phyloP scores from a whole-genome alignment of 176 grass and related monocot species.

The Pharus latifolius region DNA sequence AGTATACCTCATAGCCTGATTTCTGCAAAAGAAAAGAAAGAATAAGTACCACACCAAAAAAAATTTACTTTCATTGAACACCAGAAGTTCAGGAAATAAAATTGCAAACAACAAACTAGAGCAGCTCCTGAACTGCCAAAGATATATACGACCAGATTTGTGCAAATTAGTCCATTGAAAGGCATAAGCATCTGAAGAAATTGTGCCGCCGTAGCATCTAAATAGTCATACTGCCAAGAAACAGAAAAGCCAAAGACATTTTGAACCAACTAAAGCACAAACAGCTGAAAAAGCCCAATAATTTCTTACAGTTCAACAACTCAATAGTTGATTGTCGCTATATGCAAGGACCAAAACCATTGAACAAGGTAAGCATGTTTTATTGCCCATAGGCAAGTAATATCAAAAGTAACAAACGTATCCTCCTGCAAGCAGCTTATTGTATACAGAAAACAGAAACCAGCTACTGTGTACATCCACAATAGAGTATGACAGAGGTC shows the following conservation, averaged over 20 bases:
- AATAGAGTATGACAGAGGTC: too few relatives aligned
- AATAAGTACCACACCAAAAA: constrained; percentile 16
- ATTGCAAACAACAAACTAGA: constrained; percentile 11
- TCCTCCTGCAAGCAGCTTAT: neutral
- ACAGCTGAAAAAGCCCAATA: neutral
- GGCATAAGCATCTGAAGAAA: neutral
- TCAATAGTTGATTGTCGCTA: neutral
- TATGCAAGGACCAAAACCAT: neutral
- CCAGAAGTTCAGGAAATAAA: neutral
- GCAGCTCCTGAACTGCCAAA: constrained; percentile 11
- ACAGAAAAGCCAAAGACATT: neutral
- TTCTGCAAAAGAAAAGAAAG: constrained; percentile 44
- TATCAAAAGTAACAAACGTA: neutral
- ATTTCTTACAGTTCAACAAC: neutral
- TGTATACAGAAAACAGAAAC: constrained; percentile 1
- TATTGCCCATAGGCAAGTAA: neutral
- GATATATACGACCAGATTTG: neutral
- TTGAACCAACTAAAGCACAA: neutral
- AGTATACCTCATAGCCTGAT: constrained; percentile 88
- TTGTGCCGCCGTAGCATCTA: neutral
- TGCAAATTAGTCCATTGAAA: neutral
- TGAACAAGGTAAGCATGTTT: neutral
- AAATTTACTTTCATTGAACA: neutral
- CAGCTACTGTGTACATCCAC: neutral
- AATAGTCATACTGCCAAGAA: neutral